Base-by-base conservation (phyloP, 805 yeast genomes). In the Cyberlindnera xishuangbannaensis region DNA sequence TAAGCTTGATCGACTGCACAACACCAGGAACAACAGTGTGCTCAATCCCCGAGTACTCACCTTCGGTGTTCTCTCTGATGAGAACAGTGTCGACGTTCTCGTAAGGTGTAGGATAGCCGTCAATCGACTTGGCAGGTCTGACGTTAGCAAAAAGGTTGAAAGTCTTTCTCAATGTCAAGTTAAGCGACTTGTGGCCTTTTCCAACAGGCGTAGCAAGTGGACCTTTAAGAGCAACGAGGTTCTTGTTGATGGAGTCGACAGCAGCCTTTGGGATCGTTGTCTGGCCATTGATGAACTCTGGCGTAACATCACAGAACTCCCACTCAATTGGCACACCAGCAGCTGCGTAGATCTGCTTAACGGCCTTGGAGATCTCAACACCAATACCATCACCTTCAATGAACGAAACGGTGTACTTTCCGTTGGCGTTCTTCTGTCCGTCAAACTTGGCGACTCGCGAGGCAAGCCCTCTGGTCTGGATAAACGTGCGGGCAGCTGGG, bases 311-410 rank as follows among this genome's bases (percentile, higher is more conserved):
- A 51, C 88, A 95, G 29, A 83, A 78, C 65, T 90, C 95, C 97
- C 97, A 92, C 56, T 83, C 90, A 53, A 92, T 80, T 48, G 99
- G 99, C 34, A 88, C 95, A 36, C 83, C 65, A 34, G 97, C 98
- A 49, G 97, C 97, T 32, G 79, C 68, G 68, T 86, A 92, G 55
- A 92, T 90, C 47, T 82, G 76, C 71, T 88, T 84, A 48, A 92
- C 97, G 32, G 97, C 84, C 54, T 83, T 77, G 47, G 97, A 83
- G 61, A 92, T 92, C 65, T 92, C 98, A 33, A 80, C 73, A 53
- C 98, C 98, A 50, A 90, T 87, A 73, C 98, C 98, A 59, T 90
- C 97, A 68, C 97, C 97, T 67, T 88, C 97, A 53, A 92, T 90
- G 69, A 92, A 72, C 28, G 98, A 90, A 44, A 92, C 98, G 35